Evolutionary conservation across 768 basidiomycete species (phyloP), one percentile per base, ranked within the genome.

Genomic region (Boletus sp.): DNA sequence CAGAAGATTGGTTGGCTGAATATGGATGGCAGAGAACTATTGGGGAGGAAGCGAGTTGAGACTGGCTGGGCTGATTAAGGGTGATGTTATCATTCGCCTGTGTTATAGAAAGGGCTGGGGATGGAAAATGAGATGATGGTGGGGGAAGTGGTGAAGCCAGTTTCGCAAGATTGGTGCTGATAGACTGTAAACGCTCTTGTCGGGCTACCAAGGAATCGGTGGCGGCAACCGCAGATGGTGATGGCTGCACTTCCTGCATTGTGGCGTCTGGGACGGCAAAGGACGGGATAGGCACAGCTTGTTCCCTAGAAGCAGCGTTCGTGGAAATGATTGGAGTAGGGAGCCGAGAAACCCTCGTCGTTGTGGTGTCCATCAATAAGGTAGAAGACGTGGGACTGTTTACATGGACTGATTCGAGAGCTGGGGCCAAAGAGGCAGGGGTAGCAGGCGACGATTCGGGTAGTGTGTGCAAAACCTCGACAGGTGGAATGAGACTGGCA

Each of bases 401-500:
- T 1, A 45, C 20, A 14, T n/a, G 54, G 17, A 3, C 33, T 35
- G 32, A n/a, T 15, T 50, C 47, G 17, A 36, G 12, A 47, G 45
- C 14, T 24, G 48, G 54, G 39, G 40, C 45, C 52, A 45, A 57
- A 41, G 57, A 65, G 10, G 45, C 14, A 48, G 65, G 52, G 4
- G 61, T 46, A 29, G 57, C 37, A 28, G 69, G 56, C 10, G 58
- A 47, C 24, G 70, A 67, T 32, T 68, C 68, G 10, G 53, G 32
- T 40, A 35, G 37, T 42, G 55, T 52, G n/a, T 56, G 47, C 20
- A 73, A 42, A 37, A 71, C 41, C 54, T 67, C 70, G 28, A 73
- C 72, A n/a, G 71, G 71, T 36, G 70, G 72, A 33, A 72, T 72
- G 40, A 72, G 62, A 42, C 30, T 64, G 15, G 50, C 44, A n/a